Evolutionary conservation across 768 basidiomycete species (phyloP).

Genomic region (Mycena capillaripes): DNA sequence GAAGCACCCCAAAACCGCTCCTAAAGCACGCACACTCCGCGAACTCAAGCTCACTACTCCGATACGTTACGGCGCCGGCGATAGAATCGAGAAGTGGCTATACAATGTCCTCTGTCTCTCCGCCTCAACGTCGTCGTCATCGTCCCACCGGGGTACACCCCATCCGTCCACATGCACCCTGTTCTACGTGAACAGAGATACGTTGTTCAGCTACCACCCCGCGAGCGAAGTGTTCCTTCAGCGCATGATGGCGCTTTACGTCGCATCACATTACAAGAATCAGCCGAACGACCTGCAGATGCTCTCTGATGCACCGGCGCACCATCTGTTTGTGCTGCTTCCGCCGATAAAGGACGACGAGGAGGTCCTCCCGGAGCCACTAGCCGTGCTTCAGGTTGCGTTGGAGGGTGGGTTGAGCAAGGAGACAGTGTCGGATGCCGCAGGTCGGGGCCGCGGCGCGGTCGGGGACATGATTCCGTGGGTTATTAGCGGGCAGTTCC

Average conservation of each 20-base stretch:
- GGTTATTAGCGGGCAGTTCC: conserved; percentile 95
- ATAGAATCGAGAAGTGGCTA: conserved; percentile 95
- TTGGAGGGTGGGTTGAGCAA: conserved; percentile 94
- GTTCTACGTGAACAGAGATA: conserved; percentile 96
- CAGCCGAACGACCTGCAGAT: conserved; percentile 99
- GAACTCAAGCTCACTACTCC: conserved; percentile 97
- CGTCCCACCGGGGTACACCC: conserved; percentile 80
- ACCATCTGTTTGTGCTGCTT: conserved; percentile 95
- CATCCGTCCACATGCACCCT: conserved; percentile 95
- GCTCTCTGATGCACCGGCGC: conserved; percentile 96
- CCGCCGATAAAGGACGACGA: conserved; percentile 94
- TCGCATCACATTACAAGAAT: conserved; percentile 99
- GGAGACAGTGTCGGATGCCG: conserved; percentile 86
- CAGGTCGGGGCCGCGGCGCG: conserved; percentile 86
- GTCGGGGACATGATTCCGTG: conserved; percentile 99
- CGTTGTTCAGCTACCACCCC: conserved; percentile 96
- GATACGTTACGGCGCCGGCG: conserved; percentile 90
- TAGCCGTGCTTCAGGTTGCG: conserved; percentile 96
- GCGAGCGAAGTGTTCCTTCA: conserved; percentile 98
- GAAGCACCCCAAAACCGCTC: conserved; percentile 63
- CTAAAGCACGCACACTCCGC: conserved; percentile 82
- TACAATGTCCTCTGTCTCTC: conserved; percentile 92
- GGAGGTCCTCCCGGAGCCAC: conserved; percentile 91
- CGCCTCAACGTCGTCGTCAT: conserved; percentile 71
- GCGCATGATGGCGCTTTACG: conserved; percentile 98